Evolutionary conservation across 352 stramenopile genomes (phyloP), one percentile per base, ranked within the genome.

Genomic region (Phytopythium kandeliae): DNA sequence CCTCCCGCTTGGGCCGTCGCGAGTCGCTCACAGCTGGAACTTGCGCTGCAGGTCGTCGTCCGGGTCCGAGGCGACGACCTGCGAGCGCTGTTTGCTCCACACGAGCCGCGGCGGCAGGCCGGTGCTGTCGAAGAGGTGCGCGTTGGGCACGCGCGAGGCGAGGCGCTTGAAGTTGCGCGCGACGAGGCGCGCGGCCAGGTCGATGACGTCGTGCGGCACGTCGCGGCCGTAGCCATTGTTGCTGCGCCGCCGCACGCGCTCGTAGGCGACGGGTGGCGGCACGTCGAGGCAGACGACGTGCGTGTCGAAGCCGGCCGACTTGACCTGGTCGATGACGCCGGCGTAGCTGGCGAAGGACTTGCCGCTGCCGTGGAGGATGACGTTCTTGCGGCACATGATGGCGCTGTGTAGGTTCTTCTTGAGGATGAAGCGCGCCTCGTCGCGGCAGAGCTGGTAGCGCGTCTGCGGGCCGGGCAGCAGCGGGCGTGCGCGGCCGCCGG

Each of bases 221-320:
- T 91, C 73, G 10, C 77, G 74, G 8, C 77, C 80, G 48, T 88
- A 88, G 19, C 77, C 78, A 22, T 71, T 77, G 24, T 71, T 77
- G 51, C 57, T 86, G 45, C 82, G 71, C 48, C 74, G 76, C 35
- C 85, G 66, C 19, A 92, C 81, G 17, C 78, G 78, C 22, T 81
- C 73, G 50, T 87, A 85, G 13, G 81, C 78, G 8, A 79, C 61
- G n/a, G 71, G 63, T 15, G 74, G 54, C 8, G 78, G 76, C 41
- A 89, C 71, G 48, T 92, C 81, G 13, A 92, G 63, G 44, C 81
- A 92, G 33, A 89, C 69, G n/a, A 92, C 76, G 33, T 92, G 78
- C 4, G 73, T 57, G 26, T 89, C 78, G 55, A 88, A 92, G 11
- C 74, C 74, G 2, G 75, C 71, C 0, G 74, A 62, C 41, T 84